A percentile compares a stretch with the other conserved stretches of the same genome.
These are phyloP conservation scores for Trypanosoma brucei DNA, from an alignment of 208 protist genomes.

Conservation along the genomic window DNA sequence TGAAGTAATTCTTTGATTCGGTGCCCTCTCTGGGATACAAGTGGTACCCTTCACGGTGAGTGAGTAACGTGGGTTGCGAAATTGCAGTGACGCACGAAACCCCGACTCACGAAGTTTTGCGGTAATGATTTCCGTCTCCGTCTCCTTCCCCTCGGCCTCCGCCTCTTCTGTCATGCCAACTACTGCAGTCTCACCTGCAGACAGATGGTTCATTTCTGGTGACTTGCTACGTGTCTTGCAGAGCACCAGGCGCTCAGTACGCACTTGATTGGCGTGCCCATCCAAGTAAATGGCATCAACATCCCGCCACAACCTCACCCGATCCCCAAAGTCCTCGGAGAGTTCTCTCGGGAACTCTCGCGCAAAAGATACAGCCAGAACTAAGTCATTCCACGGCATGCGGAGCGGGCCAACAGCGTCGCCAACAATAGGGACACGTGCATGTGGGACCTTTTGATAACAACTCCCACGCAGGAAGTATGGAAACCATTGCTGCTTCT, in stretches of 20 bases:
- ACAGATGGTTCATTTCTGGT: conserved; percentile 5
- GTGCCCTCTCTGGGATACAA: neutral
- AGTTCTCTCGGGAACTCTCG: conserved; percentile 7
- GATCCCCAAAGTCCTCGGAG: neutral
- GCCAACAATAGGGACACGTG: neutral
- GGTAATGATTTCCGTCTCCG: neutral
- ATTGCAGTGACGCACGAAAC: conserved; percentile 1
- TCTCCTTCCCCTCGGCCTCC: neutral
- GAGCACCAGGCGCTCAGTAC: conserved; percentile 25
- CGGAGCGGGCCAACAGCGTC: neutral
- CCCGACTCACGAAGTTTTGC: conserved; percentile 5
- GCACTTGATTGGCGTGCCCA: conserved; percentile 18
- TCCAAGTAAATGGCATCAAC: conserved; percentile 27
- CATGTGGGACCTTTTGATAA: neutral
- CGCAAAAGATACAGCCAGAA: conserved; percentile 11
- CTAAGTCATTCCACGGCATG: neutral
- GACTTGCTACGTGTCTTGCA: conserved; percentile 18
- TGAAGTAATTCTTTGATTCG: conserved; percentile 22
- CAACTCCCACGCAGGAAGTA: conserved; percentile 33
- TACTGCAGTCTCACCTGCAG: neutral
- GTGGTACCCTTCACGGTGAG: neutral
- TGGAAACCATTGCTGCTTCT: conserved; percentile 25
- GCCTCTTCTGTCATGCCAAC: neutral
- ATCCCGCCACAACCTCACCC: neutral
- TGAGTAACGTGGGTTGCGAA: conserved; percentile 11